Conservation (phyloP, 2,329 filamentous ascomycete genomes). For the Elsinoe fawcettii region DNA sequence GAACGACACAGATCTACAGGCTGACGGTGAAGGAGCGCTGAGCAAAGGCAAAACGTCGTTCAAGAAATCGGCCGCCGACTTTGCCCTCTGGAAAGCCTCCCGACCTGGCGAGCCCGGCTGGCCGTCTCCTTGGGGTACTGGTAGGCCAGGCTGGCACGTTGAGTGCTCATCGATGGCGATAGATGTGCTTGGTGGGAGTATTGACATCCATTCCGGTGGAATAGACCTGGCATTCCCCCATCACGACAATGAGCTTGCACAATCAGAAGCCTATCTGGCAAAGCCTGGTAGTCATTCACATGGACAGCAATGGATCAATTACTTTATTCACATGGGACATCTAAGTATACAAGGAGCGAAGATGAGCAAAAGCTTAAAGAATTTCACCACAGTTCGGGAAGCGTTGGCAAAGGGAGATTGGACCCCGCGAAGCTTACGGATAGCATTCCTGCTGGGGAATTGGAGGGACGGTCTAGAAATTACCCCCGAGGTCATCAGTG, state of each 20-base stretch:
- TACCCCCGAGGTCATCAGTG: constrained; percentile 69
- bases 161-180: constrained; percentile 96
- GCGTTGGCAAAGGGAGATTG: constrained; percentile 63
- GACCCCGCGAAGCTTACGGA: constrained; percentile 70
- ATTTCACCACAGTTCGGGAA: constrained; percentile 87
- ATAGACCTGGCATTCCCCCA: constrained; percentile 88
- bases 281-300: constrained; percentile 30
- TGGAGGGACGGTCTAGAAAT: constrained; percentile 94
- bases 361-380: constrained; percentile 94
- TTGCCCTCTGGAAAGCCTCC: constrained; percentile 87
- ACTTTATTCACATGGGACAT: constrained; percentile 94
- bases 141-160: constrained; percentile 91
- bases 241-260: constrained; percentile 86
- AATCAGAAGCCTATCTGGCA: constrained; percentile 77
- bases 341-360: constrained; percentile 82
- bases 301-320: constrained; percentile 72
- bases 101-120: constrained; percentile 89
- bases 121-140: constrained; percentile 79
- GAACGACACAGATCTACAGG: constrained; percentile 72
- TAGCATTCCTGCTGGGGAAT: constrained; percentile 77
- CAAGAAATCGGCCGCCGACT: constrained; percentile 75
- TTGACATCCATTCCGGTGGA: constrained; percentile 91
- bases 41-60: constrained; percentile 46
- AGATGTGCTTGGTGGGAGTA: constrained; percentile 70
- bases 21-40: constrained; percentile 83